These are phyloP conservation scores for Lactarius tabidus DNA, from an alignment of 768 basidiomycete species.

Conservation along the genomic window DNA sequence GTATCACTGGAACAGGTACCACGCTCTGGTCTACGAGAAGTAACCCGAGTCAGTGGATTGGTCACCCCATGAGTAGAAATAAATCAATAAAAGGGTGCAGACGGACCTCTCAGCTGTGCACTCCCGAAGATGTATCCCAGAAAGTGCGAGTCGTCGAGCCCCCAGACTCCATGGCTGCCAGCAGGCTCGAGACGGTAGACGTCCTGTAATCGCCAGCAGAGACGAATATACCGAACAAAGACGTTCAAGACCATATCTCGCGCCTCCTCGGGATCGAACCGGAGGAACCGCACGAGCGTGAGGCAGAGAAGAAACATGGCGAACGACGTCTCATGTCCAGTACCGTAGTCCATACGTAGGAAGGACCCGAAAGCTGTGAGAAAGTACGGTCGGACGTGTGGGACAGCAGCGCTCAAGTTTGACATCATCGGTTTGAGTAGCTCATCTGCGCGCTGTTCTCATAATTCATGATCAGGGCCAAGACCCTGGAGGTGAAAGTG, in stretches of 20 bases:
- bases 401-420: slow-evolving; percentile 41
- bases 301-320: slow-evolving; percentile 71
- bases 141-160: slow-evolving; percentile 88
- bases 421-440: slow-evolving; percentile 51
- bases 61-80: neutral
- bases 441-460: slow-evolving; percentile 46
- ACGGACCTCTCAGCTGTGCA: slow-evolving; percentile 74
- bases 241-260: slow-evolving; percentile 54
- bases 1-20: slow-evolving; percentile 60
- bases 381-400: slow-evolving; percentile 74
- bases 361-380: slow-evolving; percentile 86
- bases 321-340: slow-evolving; percentile 92
- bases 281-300: slow-evolving; percentile 62
- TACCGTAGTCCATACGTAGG: slow-evolving; percentile 91
- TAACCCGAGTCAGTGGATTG: slow-evolving; percentile 2
- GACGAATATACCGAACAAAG: slow-evolving; percentile 70
- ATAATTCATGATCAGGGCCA: slow-evolving; percentile 12
- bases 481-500: slow-evolving; percentile 12
- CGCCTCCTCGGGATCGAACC: slow-evolving; percentile 58
- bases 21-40: slow-evolving; percentile 50
- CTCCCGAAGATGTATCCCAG: slow-evolving; percentile 90
- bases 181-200: slow-evolving; percentile 91
- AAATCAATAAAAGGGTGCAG: neutral
- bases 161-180: slow-evolving; percentile 98
- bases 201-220: slow-evolving; percentile 86